Evolutionary conservation across 352 stramenopile genomes (phyloP), one percentile per base, ranked within the genome.

Genomic region (Lagenidium giganteum): DNA sequence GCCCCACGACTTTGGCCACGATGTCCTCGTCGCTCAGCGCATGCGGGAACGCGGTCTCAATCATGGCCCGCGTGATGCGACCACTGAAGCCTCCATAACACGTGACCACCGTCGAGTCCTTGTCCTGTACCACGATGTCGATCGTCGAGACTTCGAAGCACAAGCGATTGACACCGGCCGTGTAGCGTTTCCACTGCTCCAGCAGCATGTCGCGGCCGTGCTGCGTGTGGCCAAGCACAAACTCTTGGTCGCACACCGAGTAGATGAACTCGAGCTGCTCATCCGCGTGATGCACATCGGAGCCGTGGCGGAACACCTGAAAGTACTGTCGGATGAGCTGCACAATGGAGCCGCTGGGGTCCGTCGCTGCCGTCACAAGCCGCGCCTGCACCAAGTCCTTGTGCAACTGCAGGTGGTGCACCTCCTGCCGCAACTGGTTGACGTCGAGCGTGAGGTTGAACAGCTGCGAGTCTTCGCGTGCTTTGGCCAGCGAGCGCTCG

Each of bases 171-270:
- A n/a, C n/a, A n/a, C n/a, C n/a, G n/a, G 1, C 23, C 7, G 42
- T 59, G 31, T 57, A 66, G 14, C 39, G 32, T 3, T 11, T 23
- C 52, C 42, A 66, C 20, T 54, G 47, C 4, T 54, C 56, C 13
- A 52, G 26, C 26, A 64, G 33, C 32, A 51, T 9, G 2, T 58
- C 27, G 0, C 31, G 29, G 4, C 39, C 51, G 14, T 61, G 30
- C 8, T 33, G 41, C 11, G 35, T 46, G 25, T 18, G 26, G 21
- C 36, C 31, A 4, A 50, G 13, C 3, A 53, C 26, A 3, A 63
- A 47, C 3, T 11, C 33, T 6, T 35, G 1, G 17, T 56, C 42
- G 1, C 44, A 17, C 0, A 37, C 12, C 12, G 39, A 44, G 14
- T 12, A 13, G 3, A 63, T 18, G 24, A 48, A 54, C 4, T 26